Percentiles rank a stretch among this genome's conserved stretches.
phyloP scores from a whole-genome alignment of 805 yeast genomes.

The Ogataea allantospora region DNA sequence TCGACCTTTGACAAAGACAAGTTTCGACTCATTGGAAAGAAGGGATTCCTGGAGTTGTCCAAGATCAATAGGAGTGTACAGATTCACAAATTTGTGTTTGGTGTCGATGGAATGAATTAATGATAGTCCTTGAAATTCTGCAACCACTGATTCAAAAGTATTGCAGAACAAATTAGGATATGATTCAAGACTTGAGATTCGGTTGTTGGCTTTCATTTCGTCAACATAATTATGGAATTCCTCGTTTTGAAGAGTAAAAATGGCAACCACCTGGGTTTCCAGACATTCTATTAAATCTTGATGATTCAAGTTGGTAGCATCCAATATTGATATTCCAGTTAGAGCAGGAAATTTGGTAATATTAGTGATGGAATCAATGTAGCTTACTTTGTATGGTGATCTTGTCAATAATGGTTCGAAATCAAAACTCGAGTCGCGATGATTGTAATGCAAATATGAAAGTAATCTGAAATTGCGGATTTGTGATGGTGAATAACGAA shows the following conservation, averaged over 20 bases:
- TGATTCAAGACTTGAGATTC: slow-evolving; percentile 1
- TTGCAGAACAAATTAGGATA: slow-evolving; percentile 30
- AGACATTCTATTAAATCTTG: slow-evolving; percentile 36
- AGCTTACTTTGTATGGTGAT: slow-evolving; percentile 43
- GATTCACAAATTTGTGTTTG: slow-evolving; percentile 39
- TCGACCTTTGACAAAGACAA: slow-evolving; percentile 56
- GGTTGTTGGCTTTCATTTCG: slow-evolving; percentile 15
- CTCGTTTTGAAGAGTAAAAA: slow-evolving; percentile 34
- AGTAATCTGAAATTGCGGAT: slow-evolving; percentile 50
- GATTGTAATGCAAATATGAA: slow-evolving; percentile 50
- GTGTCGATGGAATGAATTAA: slow-evolving; percentile 66
- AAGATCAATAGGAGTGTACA: slow-evolving; percentile 50
- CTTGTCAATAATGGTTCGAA: slow-evolving; percentile 41
- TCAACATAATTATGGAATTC: slow-evolving; percentile 16
- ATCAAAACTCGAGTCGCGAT: slow-evolving; percentile 30
- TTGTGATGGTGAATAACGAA: slow-evolving; percentile 49
- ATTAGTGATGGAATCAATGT: slow-evolving; percentile 26
- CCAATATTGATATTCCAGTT: slow-evolving; percentile 35
- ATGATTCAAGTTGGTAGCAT: slow-evolving; percentile 32
- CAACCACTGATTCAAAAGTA: slow-evolving; percentile 13
- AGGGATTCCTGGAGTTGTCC: slow-evolving; percentile 15
- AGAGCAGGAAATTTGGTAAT: slow-evolving; percentile 31
- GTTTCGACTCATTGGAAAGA: slow-evolving; percentile 26
- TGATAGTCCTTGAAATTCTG: slow-evolving; percentile 49
- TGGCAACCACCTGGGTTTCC: slow-evolving; percentile 43